Evolutionary conservation across 345 rosid species (phyloP).

Genomic region (Euphorbia tirucalli): DNA sequence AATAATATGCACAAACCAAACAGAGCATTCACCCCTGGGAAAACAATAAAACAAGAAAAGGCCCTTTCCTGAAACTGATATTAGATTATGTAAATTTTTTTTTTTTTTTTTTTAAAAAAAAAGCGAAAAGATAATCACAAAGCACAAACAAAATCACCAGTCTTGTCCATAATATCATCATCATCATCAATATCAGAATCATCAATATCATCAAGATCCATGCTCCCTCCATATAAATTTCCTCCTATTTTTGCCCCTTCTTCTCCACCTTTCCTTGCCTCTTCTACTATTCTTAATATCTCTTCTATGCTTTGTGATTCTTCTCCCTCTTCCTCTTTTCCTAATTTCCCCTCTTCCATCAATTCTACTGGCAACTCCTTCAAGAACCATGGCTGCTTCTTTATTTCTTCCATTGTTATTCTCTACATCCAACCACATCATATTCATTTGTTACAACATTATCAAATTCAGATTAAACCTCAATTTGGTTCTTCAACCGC

Average conservation of each 20-base stretch:
- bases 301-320: slow-evolving; percentile 25
- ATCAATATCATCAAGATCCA: slow-evolving; percentile 54
- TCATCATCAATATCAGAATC: slow-evolving; percentile 50
- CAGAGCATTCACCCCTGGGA: no score
- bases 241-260: slow-evolving; percentile 13
- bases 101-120: no score
- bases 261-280: slow-evolving; percentile 18
- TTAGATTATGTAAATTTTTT: no score
- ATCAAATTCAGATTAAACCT: not conserved
- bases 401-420: slow-evolving; percentile 26
- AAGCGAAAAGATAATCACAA: slow-evolving; percentile 24
- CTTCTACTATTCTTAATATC: slow-evolving; percentile 16
- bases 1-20: not conserved
- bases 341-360: slow-evolving; percentile 6
- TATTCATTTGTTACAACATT: no score
- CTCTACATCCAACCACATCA: slow-evolving; percentile 14
- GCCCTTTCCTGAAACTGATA: no score
- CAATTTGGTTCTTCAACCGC: no score
- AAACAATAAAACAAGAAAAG: no score
- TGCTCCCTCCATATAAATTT: slow-evolving; percentile 34
- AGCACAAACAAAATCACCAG: slow-evolving; percentile 86
- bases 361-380: slow-evolving; percentile 20
- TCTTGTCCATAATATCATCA: slow-evolving; percentile 50
- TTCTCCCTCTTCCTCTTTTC: not conserved
- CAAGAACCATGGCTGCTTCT: slow-evolving; percentile 26